Base-by-base conservation (phyloP, 345 rosid genomes). In the Boechera retrofracta region DNA sequence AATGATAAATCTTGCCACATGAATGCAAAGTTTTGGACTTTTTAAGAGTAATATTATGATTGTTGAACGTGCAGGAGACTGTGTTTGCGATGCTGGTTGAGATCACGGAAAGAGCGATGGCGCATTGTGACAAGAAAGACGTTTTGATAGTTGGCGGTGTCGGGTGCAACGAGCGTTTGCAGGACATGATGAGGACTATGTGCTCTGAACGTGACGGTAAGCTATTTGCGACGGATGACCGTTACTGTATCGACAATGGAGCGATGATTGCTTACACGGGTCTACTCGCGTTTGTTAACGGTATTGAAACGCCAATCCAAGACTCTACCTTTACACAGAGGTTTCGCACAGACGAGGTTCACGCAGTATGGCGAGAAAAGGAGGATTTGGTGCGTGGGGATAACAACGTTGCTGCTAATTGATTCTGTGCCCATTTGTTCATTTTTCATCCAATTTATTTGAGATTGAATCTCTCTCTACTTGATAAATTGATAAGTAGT, bases 261-360 rank as follows among this genome's bases (percentile, higher is more conserved):
- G 99, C 98, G 3, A 95, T 95, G 99, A 95, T 95, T 59, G 98
- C 99, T n/a, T 95, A 88, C 66, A 91, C 97, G 0, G 99, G 98
- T 66, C 89, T 95, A 12, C 88, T 92, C 2, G 96, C 89, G 5
- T 95, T 80, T 78, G 99, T 89, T 39, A 82, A 89, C 1, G 95
- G 94, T 18, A 49, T 21, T 13, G 64, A 89, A 35, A 95, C 98
- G 15, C 94, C 91, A 6, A 75, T 95, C 0, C 91, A 89, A 85
- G 98, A 95, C 21, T 81, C 97, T 0, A 95, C 94, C 8, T 95
- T 95, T 83, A 92, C 98, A 11, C 98, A 92, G 76, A 77, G 98
- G 72, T 95, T 92, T 68, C 84, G 99, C 4, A 95, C 99, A 0
- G 97, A 92, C 52, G 99, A 95, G 80, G 99, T 95, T 72, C 94